Evolutionary conservation across 2,329 filamentous ascomycete genomes (phyloP).

Genomic region (Cercospora sp.): DNA sequence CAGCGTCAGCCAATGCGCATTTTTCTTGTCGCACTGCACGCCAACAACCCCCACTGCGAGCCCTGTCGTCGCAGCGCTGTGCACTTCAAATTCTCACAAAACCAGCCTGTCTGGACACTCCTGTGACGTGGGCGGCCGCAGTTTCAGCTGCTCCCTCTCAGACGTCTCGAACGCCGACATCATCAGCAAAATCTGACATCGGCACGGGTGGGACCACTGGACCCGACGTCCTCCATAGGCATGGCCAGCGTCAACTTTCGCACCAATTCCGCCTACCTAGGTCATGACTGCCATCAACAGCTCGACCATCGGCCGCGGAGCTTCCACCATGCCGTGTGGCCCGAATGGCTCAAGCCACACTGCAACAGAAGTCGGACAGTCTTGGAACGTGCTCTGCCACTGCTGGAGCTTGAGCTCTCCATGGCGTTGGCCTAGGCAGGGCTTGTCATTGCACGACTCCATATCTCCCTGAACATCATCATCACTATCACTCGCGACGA

Average conservation of each 20-base stretch:
- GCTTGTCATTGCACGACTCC: neutral
- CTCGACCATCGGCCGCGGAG: neutral
- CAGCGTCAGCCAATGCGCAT: neutral
- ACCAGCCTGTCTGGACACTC: neutral
- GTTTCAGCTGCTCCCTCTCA: neutral
- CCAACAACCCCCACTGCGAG: neutral
- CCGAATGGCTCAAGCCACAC: neutral
- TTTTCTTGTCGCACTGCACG: neutral
- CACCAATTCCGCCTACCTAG: neutral
- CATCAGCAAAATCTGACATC: neutral
- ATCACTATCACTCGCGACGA: neutral
- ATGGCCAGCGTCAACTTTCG: neutral
- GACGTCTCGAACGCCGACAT: neutral
- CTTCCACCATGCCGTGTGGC: neutral
- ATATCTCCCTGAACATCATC: neutral
- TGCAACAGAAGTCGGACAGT: neutral
- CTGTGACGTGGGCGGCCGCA: neutral
- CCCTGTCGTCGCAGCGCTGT: neutral
- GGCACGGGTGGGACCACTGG: neutral
- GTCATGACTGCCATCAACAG: neutral
- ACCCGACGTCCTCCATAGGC: neutral
- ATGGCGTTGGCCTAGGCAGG: constrained; percentile 5
- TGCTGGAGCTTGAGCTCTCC: neutral
- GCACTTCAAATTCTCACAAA: neutral
- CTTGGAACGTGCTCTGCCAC: constrained; percentile 12